phyloP scores from a whole-genome alignment of 306 rosid species.

The Senna tora region DNA sequence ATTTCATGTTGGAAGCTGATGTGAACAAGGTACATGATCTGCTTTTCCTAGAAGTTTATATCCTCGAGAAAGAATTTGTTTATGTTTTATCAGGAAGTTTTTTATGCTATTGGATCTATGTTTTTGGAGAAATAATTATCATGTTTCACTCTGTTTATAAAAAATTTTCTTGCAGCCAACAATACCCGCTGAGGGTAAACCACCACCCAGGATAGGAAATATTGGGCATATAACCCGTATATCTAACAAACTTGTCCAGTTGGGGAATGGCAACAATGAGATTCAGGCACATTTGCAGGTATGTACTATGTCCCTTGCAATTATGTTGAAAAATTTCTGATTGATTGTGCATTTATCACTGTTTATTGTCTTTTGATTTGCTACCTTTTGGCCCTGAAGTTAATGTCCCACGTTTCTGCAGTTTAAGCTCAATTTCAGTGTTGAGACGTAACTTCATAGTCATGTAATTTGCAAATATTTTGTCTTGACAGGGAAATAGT shows the following conservation, averaged over 20 bases:
- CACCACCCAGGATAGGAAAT: constrained; percentile 80
- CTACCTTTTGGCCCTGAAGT: constrained; percentile 15
- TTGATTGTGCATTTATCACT: constrained; percentile 12
- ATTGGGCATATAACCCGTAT: constrained; percentile 94
- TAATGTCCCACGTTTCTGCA: constrained; percentile 16
- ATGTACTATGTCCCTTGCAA: constrained; percentile 25
- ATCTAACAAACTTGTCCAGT: constrained; percentile 84
- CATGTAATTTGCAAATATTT: constrained; percentile 26
- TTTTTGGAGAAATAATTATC: constrained; percentile 23
- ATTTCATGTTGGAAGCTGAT: constrained; percentile 60
- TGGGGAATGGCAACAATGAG: constrained; percentile 66
- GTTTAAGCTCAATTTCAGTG: constrained; percentile 15
- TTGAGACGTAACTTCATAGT: constrained; percentile 1
- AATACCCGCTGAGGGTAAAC: constrained; percentile 68
- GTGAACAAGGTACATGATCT: constrained; percentile 58
- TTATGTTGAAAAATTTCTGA: constrained; percentile 26
- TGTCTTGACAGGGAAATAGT: constrained; percentile 62
- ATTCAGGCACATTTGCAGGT: constrained; percentile 83
- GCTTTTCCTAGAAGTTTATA: constrained; percentile 1
- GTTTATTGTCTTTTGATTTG: constrained; percentile 26
- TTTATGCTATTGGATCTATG: background rate
- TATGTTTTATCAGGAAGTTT: background rate
- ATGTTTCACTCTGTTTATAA: constrained; percentile 25
- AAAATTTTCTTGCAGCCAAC: constrained; percentile 75
- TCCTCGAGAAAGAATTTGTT: constrained; percentile 8